A percentile compares a stretch with the other conserved stretches of the same genome.
Evolutionary conservation across 2,329 filamentous ascomycete genomes (phyloP).

Genomic region (Cladosporium sp.): DNA sequence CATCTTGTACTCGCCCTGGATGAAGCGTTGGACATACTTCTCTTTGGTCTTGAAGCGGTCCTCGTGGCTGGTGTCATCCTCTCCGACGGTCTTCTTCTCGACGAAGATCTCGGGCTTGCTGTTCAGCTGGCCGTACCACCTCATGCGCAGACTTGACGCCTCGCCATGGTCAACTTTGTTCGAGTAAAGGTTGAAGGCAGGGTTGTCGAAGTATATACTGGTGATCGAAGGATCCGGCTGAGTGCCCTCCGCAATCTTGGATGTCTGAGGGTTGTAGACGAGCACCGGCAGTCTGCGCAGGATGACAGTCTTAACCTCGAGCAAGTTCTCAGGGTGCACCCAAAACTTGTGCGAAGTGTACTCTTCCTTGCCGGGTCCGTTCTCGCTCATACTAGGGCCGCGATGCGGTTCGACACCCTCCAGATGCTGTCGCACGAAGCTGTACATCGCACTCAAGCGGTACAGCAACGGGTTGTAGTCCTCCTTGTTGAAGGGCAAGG

Average conservation of each 20-base stretch:
- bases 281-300: conserved; percentile 84
- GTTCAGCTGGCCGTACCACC: conserved; percentile 85
- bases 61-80: conserved; percentile 71
- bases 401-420: conserved; percentile 45
- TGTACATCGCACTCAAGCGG: conserved; percentile 89
- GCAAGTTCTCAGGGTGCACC: conserved; percentile 90
- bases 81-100: conserved; percentile 81
- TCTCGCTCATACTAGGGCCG: conserved; percentile 17
- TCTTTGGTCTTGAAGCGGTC: conserved; percentile 80
- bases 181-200: conserved; percentile 77
- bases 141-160: conserved; percentile 74
- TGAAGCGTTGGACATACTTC: conserved; percentile 84
- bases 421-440: conserved; percentile 79
- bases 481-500: conserved; percentile 90
- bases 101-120: conserved; percentile 73
- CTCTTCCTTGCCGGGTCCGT: conserved; percentile 20
- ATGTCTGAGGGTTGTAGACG: conserved; percentile 82
- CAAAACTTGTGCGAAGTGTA: conserved; percentile 52
- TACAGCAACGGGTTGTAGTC: conserved; percentile 86
- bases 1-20: conserved; percentile 82
- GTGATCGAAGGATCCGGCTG: conserved; percentile 83
- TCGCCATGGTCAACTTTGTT: conserved; percentile 74
- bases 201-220: conserved; percentile 91
- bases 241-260: conserved; percentile 72
- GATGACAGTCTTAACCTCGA: conserved; percentile 95